A percentile compares a stretch with the other conserved stretches of the same genome.
These are phyloP conservation scores for Stipa capillata DNA, from an alignment of 176 grass and related monocot genomes.

Conservation along the genomic window DNA sequence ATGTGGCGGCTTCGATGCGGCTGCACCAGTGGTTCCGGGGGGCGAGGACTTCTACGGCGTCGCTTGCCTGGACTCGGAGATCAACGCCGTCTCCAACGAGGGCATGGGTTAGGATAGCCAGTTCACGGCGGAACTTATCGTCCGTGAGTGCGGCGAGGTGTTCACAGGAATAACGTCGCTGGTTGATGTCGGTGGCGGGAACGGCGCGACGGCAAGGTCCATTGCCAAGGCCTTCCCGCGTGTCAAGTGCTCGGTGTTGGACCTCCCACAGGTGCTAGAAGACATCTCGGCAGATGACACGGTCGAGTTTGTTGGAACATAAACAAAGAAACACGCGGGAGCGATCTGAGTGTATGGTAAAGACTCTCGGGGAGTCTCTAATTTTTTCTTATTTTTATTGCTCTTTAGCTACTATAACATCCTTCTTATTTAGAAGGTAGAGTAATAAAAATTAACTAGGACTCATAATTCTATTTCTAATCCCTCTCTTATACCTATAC, in stretches of 20 bases:
- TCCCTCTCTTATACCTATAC: no score
- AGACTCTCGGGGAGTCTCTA: no score
- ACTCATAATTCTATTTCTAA: no score
- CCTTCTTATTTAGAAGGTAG: no score
- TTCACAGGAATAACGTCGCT: neutral
- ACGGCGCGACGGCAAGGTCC: neutral
- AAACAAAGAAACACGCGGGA: no score
- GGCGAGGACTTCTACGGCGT: neutral
- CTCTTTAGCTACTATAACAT: no score
- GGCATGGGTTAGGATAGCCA: neutral
- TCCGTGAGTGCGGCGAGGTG: neutral
- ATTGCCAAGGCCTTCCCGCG: neutral
- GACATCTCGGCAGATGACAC: neutral
- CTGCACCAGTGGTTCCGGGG: constrained; percentile 9
- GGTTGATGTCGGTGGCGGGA: neutral
- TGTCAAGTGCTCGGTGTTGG: neutral
- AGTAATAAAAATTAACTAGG: no score
- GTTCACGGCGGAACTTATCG: neutral
- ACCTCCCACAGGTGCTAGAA: neutral
- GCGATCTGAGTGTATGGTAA: no score
- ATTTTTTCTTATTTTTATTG: no score
- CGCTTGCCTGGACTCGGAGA: neutral
- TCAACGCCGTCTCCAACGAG: neutral
- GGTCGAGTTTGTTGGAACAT: neutral
- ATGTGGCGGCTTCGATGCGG: neutral